Evolutionary conservation across 768 basidiomycete genomes (phyloP), one percentile per base, ranked within the genome.

Genomic region (Hericium coralloides): DNA sequence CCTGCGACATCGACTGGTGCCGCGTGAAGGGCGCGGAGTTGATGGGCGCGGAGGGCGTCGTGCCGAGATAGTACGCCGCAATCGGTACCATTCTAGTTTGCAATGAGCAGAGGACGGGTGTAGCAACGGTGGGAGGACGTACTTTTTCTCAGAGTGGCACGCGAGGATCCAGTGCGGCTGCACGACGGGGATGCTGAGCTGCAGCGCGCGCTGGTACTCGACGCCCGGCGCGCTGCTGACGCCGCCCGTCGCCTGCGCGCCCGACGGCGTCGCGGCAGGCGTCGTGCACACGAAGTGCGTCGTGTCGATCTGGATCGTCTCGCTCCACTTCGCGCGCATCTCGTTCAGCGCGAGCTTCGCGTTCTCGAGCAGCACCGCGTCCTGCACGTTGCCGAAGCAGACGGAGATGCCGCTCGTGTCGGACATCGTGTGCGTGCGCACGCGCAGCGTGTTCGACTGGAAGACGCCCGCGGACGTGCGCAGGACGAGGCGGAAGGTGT

Each of bases 281-380:
- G 89, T 92, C 17, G 93, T 95, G 67, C 94, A 95, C 43, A 98
- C 94, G 63, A 97, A 99, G 70, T 99, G 95, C 0, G 95, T 98
- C 10, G 95, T 98, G 67, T 99, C 95, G 57, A 98, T 95, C 73
- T 95, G 91, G 41, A 99, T 94, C 65, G 84, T 88, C 62, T 95
- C 88, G 65, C 85, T 90, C 86, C 88, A 94, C 62, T 87, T 87
- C 0, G 92, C 95, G 43, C 79, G 80, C 89, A 98, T 97, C 64
- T 89, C 85, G 49, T 78, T 68, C 54, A 99, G 71, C 8, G 92
- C 91, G 55, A 82, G 68, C 69, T 91, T 92, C 36, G 88, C 85
- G 59, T 93, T 85, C 65, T 90, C 87, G 56, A 95, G 76, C 57
- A 95, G 67, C 3, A 82, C 78, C 0, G 74, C 69, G 62, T 97